These are phyloP conservation scores for Mycena olivaceomarginata DNA, from an alignment of 768 basidiomycete species.

Conservation along the genomic window DNA sequence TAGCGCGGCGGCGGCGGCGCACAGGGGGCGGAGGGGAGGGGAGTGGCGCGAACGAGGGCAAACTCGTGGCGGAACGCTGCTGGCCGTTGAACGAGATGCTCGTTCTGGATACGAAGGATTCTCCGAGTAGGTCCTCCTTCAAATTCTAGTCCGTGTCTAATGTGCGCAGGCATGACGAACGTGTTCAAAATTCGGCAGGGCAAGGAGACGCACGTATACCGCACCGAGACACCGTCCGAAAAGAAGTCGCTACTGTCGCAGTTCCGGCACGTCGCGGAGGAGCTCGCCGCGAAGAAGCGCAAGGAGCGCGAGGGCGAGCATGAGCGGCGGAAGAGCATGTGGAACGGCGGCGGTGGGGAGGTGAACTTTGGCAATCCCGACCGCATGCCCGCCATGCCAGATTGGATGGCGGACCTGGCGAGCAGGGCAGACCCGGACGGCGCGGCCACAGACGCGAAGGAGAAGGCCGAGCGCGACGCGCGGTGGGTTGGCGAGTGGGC, in stretches of 20 bases:
- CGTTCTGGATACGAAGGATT: conserved; percentile 97
- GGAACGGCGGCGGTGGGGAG: conserved; percentile 69
- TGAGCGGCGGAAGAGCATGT: conserved; percentile 88
- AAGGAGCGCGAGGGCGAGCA: conserved; percentile 97
- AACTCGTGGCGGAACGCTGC: conserved; percentile 94
- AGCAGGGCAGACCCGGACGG: conserved; percentile 70
- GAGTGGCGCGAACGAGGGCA: conserved; percentile 75
- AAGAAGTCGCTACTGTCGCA: conserved; percentile 91
- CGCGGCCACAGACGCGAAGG: conserved; percentile 72
- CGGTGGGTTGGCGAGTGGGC: conserved; percentile 95
- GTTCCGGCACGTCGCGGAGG: conserved; percentile 95
- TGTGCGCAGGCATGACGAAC: conserved; percentile 84
- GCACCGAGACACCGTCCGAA: conserved; percentile 87
- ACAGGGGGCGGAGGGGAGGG: conserved; percentile 69
- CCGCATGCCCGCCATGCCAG: conserved; percentile 77
- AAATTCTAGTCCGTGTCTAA: neutral
- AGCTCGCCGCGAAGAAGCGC: conserved; percentile 89
- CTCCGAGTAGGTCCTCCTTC: conserved; percentile 73
- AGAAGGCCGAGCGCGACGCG: conserved; percentile 86
- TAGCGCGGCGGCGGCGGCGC: conserved; percentile 85
- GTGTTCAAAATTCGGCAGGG: conserved; percentile 96
- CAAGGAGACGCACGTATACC: conserved; percentile 96
- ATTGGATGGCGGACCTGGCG: conserved; percentile 86
- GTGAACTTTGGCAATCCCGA: conserved; percentile 51
- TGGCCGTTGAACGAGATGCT: conserved; percentile 96